Evolutionary conservation across 495 filamentous ascomycete genomes (phyloP), one percentile per base, ranked within the genome.

Genomic region (Penicillium ochrochloron): DNA sequence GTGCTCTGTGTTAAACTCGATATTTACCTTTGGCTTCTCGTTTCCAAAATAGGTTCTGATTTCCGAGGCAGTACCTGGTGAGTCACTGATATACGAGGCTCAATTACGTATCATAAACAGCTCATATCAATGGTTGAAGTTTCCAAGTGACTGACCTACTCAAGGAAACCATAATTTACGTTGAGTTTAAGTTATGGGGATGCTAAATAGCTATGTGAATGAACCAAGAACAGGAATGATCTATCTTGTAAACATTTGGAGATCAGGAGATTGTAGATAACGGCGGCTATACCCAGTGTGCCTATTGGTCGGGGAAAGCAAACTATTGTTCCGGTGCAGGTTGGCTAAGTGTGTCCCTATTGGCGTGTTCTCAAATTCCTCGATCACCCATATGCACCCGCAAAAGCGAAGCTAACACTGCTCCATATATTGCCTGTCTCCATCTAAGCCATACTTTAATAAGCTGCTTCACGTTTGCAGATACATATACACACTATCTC

Each of bases 301-400:
- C 6, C 15, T 15, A 59, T 50, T 50, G 57, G 57, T 21, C 42
- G n/a, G 41, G 57, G 42, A 34, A 17, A 41, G 11, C 15, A 59
- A 44, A 50, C 17, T 35, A 15, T 5, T n/a, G 31, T 29, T 21
- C 48, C 12, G 48, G 21, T 17, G 23, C n/a, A 52, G 6, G 15
- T 51, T 31, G 25, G 25, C 3, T 9, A 15, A 27, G 11, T 25
- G 44, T 12, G 27, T 29, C 11, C 12, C 15, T 5, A 29, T 52
- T 29, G 12, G 25, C 4, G 10, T 52, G n/a, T 31, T 27, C 6
- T 19, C 39, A 37, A 57, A 37, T 25, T 37, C 54, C 33, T 57
- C 35, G 33, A 57, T n/a, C 23, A 23, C 33, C 33, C 11, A 15
- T 5, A 37, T 57, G 27, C 34, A 57, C 23, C 42, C 21, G 23